Percentiles rank a stretch among this genome's conserved stretches.
Conservation (phyloP, 2,329 filamentous ascomycete species). For the Phaeomoniella chlamydospora region DNA sequence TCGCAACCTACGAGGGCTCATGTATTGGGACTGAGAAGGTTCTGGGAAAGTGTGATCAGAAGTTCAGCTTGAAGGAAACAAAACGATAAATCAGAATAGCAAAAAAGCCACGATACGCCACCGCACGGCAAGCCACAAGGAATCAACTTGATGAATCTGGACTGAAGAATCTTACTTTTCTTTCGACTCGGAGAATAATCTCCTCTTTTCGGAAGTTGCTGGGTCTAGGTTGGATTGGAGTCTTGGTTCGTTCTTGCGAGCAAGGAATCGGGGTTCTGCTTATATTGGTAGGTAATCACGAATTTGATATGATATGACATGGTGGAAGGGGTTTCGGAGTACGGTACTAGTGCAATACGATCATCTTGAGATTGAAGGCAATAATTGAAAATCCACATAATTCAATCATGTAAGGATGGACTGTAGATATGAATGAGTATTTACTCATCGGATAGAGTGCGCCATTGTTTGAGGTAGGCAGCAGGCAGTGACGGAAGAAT, state of each 20-base stretch:
- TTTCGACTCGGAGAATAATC: not conserved
- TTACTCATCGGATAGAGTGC: too few species aligned
- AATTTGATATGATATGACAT: too few species aligned
- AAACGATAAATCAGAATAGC: not conserved
- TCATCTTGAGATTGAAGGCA: too few species aligned
- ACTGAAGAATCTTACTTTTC: not conserved
- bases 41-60: constrained; percentile 48
- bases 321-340: too few species aligned
- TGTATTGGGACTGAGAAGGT: constrained; percentile 47
- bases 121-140: not conserved
- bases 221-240: not conserved
- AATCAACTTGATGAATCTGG: not conserved
- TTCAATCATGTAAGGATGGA: too few species aligned
- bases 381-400: too few species aligned
- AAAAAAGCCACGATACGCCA: not conserved
- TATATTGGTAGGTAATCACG: too few species aligned
- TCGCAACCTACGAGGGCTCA: constrained; percentile 19
- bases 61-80: constrained; percentile 7
- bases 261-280: too few species aligned
- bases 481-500: too few species aligned
- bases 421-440: too few species aligned
- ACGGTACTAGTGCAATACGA: too few species aligned
- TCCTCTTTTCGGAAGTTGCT: not conserved
- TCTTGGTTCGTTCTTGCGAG: not conserved
- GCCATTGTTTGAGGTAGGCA: too few species aligned